Conservation (phyloP, 257 asterid genomes). For the Ophiorrhiza pumila region DNA sequence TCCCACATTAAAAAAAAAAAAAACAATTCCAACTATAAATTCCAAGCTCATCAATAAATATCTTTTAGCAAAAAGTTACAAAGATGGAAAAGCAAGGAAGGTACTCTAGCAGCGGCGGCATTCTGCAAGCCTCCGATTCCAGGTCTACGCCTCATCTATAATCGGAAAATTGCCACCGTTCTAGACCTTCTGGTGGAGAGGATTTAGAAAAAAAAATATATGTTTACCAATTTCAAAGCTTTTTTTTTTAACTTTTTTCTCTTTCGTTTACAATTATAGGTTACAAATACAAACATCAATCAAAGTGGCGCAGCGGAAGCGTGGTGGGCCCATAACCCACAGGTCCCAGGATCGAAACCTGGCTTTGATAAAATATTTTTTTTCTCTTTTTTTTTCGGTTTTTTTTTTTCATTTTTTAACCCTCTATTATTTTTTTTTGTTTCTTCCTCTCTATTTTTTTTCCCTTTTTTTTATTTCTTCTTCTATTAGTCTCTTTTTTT, state of each 20-base stretch:
- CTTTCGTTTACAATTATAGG: no score
- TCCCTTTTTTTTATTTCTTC: no score
- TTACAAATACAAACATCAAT: no score
- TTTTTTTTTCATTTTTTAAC: no score
- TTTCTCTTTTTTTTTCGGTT: no score
- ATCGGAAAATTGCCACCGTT: background rate
- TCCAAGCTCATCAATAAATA: background rate
- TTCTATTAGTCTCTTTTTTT: no score
- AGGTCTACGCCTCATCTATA: conserved; percentile 80
- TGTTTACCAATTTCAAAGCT: no score
- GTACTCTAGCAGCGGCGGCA: conserved; percentile 97
- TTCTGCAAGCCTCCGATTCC: conserved; percentile 95
- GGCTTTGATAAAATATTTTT: conserved; percentile 98
- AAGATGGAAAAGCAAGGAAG: background rate
- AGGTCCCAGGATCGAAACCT: conserved; percentile 99
- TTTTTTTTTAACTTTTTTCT: no score
- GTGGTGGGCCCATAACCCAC: conserved; percentile 98
- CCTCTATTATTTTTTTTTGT: no score
- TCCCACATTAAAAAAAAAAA: conserved; percentile 7
- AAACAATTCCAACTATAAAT: background rate
- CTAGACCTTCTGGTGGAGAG: no score
- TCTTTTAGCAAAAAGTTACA: background rate
- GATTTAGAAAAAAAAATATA: no score
- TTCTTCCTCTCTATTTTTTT: no score
- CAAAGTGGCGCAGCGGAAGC: conserved; percentile 99